Evolutionary conservation across 805 yeast species (phyloP).

Genomic region (Maudiozyma saulgeensis): DNA sequence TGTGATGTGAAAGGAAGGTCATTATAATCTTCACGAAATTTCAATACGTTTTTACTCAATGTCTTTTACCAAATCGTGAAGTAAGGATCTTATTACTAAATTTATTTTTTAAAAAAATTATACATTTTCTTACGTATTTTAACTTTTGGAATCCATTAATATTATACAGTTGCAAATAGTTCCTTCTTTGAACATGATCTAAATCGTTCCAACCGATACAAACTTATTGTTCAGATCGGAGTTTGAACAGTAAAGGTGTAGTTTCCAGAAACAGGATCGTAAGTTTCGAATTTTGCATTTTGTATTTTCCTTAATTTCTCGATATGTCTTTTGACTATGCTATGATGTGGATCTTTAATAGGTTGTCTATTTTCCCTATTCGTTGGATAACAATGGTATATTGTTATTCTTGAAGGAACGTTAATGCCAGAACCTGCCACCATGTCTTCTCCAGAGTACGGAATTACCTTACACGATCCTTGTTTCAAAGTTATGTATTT

Average conservation of each 20-base stretch:
- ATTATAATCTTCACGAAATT: too few relatives aligned
- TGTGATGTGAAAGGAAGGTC: too few relatives aligned
- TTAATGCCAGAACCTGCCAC: constrained; percentile 74
- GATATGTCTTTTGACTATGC: constrained; percentile 59
- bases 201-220: too few relatives aligned
- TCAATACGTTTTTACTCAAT: too few relatives aligned
- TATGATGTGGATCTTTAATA: constrained; percentile 69
- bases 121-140: too few relatives aligned
- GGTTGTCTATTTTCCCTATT: constrained; percentile 61
- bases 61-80: too few relatives aligned
- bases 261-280: constrained; percentile 66
- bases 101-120: too few relatives aligned
- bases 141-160: too few relatives aligned
- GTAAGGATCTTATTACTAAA: too few relatives aligned
- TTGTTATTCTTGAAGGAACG: constrained; percentile 58
- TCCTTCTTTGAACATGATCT: not conserved
- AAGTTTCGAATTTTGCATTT: constrained; percentile 54
- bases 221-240: constrained; percentile 19
- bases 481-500: constrained; percentile 53
- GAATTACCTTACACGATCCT: constrained; percentile 60
- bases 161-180: not conserved
- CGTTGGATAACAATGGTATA: constrained; percentile 73
- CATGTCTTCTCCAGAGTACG: constrained; percentile 52
- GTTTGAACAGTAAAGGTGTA: constrained; percentile 46
- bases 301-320: constrained; percentile 44